Percentiles rank a stretch among this genome's conserved stretches.
Conservation (phyloP, 805 yeast genomes). For the Starmerella khaoyaiensis region DNA sequence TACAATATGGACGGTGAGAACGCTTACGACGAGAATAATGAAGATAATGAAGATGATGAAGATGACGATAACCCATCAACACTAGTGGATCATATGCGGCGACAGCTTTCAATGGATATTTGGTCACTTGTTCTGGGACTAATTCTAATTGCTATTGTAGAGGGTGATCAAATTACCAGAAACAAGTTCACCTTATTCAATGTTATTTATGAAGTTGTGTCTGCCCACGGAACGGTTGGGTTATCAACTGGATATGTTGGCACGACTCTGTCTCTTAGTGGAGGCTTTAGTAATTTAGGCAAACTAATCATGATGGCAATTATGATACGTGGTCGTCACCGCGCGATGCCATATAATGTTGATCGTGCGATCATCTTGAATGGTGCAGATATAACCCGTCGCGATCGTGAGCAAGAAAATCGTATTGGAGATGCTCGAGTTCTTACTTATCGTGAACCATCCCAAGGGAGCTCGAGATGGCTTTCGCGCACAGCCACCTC, state of each 20-base stretch:
- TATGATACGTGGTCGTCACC: constrained; percentile 90
- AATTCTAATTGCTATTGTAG: constrained; percentile 77
- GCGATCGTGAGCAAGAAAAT: constrained; percentile 21
- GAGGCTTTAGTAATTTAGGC: constrained; percentile 55
- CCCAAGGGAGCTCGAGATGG: constrained; percentile 13
- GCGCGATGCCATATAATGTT: constrained; percentile 86
- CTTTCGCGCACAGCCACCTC: constrained; percentile 20
- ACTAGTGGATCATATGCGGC: constrained; percentile 50
- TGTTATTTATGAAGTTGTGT: constrained; percentile 72
- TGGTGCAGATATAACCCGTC: constrained; percentile 35
- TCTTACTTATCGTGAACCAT: constrained; percentile 11
- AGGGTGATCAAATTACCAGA: constrained; percentile 43
- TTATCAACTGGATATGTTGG: constrained; percentile 72
- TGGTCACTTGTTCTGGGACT: constrained; percentile 87
- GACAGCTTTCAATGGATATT: constrained; percentile 83
- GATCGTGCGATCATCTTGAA: constrained; percentile 91
- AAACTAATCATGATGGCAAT: constrained; percentile 76
- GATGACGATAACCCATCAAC: constrained; percentile 29
- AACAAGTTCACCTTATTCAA: constrained; percentile 34
- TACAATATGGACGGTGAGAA: constrained; percentile 7
- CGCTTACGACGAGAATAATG: constrained; percentile 13
- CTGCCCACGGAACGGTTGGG: constrained; percentile 97
- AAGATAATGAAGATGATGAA: constrained; percentile 21
- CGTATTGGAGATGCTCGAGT: constrained; percentile 17
- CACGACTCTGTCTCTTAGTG: constrained; percentile 55